phyloP scores from a whole-genome alignment of 495 filamentous ascomycete genomes.

The Articulospora tetracladia region DNA sequence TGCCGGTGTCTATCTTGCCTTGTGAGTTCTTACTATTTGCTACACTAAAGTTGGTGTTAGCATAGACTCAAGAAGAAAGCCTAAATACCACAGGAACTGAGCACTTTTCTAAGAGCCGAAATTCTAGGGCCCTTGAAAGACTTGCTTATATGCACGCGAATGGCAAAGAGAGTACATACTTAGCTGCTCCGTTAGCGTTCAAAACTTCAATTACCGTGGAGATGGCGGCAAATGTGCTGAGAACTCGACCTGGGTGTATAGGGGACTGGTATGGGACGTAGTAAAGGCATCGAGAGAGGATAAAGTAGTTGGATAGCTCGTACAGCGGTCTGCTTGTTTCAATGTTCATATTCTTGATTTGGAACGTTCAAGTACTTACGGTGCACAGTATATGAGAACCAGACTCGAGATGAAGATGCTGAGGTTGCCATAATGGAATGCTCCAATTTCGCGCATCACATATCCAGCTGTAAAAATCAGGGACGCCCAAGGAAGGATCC shows the following conservation, averaged over 20 bases:
- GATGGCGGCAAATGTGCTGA: conserved; percentile 69
- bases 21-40: conserved; percentile 23
- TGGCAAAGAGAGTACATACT: too few species aligned
- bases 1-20: conserved; percentile 46
- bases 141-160: too few species aligned
- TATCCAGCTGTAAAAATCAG: conserved; percentile 51
- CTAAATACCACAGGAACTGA: too few species aligned
- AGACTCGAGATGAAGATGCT: conserved; percentile 55
- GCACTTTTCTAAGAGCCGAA: too few species aligned
- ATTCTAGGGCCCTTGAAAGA: too few species aligned
- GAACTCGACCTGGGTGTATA: conserved; percentile 72
- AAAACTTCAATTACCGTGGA: conserved; percentile 60
- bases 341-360: conserved; percentile 1
- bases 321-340: conserved; percentile 55
- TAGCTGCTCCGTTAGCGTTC: conserved; percentile 64
- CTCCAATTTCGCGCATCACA: conserved; percentile 49
- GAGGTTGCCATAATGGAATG: conserved; percentile 54
- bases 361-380: conserved; percentile 33
- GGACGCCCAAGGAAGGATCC: conserved; percentile 45
- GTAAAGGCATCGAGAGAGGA: conserved; percentile 71
- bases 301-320: conserved; percentile 71
- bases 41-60: too few species aligned
- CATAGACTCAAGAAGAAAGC: too few species aligned
- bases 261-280: conserved; percentile 76
- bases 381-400: conserved; percentile 50